Conservation (phyloP, 2,329 filamentous ascomycete species). For the Fusarium sp. region DNA sequence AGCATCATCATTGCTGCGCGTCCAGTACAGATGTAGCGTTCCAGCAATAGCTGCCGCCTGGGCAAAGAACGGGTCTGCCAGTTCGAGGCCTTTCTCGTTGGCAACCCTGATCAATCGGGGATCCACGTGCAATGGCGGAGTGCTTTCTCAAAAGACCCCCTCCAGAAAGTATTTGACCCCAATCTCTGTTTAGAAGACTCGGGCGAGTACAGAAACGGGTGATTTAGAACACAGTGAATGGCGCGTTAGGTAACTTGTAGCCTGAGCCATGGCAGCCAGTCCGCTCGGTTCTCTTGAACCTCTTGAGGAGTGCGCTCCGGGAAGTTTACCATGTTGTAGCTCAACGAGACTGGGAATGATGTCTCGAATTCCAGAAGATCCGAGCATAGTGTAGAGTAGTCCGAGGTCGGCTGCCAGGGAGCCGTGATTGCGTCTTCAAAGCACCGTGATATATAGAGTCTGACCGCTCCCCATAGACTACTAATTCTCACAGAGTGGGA, state of each 20-base stretch:
- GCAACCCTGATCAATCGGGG: constrained; percentile 17
- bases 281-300: neutral
- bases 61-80: constrained; percentile 26
- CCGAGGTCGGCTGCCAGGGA: constrained; percentile 26
- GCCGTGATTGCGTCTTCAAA: constrained; percentile 2
- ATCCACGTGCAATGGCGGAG: constrained; percentile 33
- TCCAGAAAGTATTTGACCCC: constrained; percentile 22
- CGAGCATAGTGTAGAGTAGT: constrained; percentile 18
- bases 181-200: constrained; percentile 11
- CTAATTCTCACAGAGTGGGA: constrained; percentile 3
- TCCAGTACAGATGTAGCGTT: constrained; percentile 22
- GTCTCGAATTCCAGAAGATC: constrained; percentile 10
- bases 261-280: constrained; percentile 25
- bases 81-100: constrained; percentile 8
- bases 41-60: constrained; percentile 31
- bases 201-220: constrained; percentile 19
- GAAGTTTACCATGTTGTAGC: constrained; percentile 16
- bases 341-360: neutral
- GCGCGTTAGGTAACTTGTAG: constrained; percentile 26
- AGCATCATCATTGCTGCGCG: neutral
- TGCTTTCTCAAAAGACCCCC: constrained; percentile 18
- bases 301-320: neutral
- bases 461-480: constrained; percentile 10
- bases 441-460: constrained; percentile 21
- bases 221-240: constrained; percentile 24